Evolutionary conservation across 257 asterid species (phyloP).

Genomic region (Primulina eburnea): DNA sequence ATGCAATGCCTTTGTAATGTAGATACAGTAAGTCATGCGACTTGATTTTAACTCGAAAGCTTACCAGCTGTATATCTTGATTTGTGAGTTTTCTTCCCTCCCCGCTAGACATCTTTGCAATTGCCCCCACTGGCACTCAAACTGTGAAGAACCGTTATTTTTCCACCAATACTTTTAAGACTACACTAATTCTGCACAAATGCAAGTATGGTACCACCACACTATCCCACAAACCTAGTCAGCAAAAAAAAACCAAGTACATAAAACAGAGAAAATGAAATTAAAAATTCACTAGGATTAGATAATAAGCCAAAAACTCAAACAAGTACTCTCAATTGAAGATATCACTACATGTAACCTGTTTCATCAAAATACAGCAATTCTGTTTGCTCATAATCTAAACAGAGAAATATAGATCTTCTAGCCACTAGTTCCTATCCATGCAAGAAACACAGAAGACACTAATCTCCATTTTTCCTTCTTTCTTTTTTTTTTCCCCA

Average conservation of each 20-base stretch:
- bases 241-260: conserved; percentile 16
- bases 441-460: background rate
- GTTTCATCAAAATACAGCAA: conserved; percentile 11
- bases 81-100: conserved; percentile 47
- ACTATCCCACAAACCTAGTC: background rate
- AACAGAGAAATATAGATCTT: background rate
- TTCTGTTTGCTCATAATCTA: background rate
- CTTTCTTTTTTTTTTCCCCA: background rate
- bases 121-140: conserved; percentile 19
- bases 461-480: background rate
- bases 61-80: conserved; percentile 55
- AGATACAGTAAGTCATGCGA: background rate
- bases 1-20: background rate
- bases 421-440: conserved; percentile 12
- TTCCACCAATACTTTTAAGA: conserved; percentile 11
- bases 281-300: conserved; percentile 13
- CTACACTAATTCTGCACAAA: conserved; percentile 17
- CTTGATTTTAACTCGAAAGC: conserved; percentile 22
- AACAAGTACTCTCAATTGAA: background rate
- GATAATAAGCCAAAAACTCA: conserved; percentile 11
- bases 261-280: conserved; percentile 20
- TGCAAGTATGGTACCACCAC: conserved; percentile 11
- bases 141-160: background rate
- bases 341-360: conserved; percentile 8
- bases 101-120: conserved; percentile 46